Evolutionary conservation across 2,329 filamentous ascomycete genomes (phyloP), one percentile per base, ranked within the genome.

Genomic region (Ophiostoma himal-ulmi): DNA sequence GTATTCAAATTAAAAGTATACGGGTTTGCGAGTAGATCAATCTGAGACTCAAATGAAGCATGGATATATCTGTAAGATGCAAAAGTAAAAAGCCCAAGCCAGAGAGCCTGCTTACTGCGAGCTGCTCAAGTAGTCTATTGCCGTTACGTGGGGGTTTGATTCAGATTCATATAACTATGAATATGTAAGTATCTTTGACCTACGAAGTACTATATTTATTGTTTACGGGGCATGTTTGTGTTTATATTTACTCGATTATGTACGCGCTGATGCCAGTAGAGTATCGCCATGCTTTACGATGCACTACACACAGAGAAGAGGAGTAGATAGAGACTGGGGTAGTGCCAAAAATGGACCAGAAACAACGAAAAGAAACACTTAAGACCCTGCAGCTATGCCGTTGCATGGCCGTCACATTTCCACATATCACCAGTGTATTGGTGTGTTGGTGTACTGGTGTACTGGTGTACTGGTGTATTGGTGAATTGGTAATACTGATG

Each of bases 281-380:
- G 44, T 57, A 11, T 57, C 52, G 26, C 52, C 30, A 57, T 57
- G 52, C 52, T 5, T 57, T 26, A 17, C 44, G n/a, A 54, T 22
- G 1, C n/a, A 4, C 22, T 13, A 22, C 52, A 57, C 1, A 26
- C n/a, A 57, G 30, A 30, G 30, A 30, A 30, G 30, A 30, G 30
- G 30, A 30, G 30, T 30, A 30, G 30, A 30, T 30, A 30, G 0
- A 30, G 20, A 17, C 22, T 57, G 26, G 57, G 26, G 22, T 30
- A 3, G 54, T 62, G 26, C 57, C 22, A 62, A 62, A 62, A 30
- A 62, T 34, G 57, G 26, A 62, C 57, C 57, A 62, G 57, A 62
- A 62, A 62, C 57, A 62, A 62, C 57, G 14, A 36, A 13, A 54
- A 62, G 57, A 62, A 62, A 62, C 57, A 62, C 26, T 57, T 8